A percentile compares a stretch with the other conserved stretches of the same genome.
Conservation (phyloP, 441 rosid genomes). For the Hypseocharis bilobata region DNA sequence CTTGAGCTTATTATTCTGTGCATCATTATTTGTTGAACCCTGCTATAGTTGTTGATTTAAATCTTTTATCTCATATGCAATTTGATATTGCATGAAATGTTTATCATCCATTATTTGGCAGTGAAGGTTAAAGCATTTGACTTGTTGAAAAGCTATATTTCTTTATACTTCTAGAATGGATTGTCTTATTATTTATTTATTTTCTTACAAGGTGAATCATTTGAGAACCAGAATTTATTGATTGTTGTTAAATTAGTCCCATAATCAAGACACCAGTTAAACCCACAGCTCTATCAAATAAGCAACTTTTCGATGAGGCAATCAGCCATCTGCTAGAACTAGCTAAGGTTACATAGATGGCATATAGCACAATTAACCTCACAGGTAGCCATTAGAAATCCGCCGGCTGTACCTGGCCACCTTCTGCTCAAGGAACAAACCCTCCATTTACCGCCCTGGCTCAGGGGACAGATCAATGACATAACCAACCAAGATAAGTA, state of each 20-base stretch:
- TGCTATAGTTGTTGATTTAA: no score
- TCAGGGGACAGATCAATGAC: background rate
- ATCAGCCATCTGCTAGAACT: background rate
- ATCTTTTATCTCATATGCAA: no score
- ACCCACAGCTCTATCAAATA: background rate
- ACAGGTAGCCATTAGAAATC: background rate
- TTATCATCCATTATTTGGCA: no score
- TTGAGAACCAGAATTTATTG: no score
- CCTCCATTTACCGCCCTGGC: background rate
- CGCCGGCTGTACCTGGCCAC: background rate
- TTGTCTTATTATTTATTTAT: no score
- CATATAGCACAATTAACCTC: background rate
- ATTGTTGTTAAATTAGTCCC: no score
- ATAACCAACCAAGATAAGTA: background rate
- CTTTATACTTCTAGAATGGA: no score
- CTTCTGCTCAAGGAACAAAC: background rate
- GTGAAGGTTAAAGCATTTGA: no score
- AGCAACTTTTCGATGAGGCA: background rate
- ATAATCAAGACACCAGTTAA: background rate
- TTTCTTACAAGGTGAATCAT: no score
- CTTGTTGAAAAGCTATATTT: no score
- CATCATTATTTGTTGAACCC: background rate
- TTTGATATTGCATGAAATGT: no score
- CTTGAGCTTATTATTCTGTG: background rate
- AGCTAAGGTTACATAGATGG: background rate